These are phyloP conservation scores for Arthrobotrys sinensis DNA, from an alignment of 2,329 filamentous ascomycete genomes.

Conservation along the genomic window DNA sequence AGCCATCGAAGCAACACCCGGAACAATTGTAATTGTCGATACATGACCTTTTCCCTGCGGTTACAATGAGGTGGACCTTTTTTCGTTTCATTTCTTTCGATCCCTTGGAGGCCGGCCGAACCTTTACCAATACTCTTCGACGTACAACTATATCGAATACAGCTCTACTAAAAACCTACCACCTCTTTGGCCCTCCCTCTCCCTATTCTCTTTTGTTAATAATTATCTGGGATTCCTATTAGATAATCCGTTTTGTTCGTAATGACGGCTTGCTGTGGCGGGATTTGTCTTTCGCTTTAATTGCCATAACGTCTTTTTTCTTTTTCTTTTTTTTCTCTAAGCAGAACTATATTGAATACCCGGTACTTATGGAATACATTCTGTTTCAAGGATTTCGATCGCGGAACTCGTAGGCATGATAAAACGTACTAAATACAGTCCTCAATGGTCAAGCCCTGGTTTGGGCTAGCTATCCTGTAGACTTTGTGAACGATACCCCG, in stretches of 20 bases:
- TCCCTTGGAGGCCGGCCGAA: slow-evolving; percentile 16
- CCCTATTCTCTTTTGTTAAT: slow-evolving; percentile 18
- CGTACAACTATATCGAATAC: slow-evolving; percentile 13
- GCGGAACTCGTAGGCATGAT: not conserved
- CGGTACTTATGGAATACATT: slow-evolving; percentile 5
- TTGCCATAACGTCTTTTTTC: not conserved
- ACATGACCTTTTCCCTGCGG: slow-evolving; percentile 5
- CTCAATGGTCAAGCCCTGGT: not conserved
- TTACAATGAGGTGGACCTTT: not conserved
- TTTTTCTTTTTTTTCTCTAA: slow-evolving; percentile 1
- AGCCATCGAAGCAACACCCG: slow-evolving; percentile 2
- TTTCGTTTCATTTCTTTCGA: not conserved
- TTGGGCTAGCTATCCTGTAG: too few relatives aligned
- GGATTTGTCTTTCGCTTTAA: not conserved
- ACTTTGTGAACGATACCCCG: too few relatives aligned
- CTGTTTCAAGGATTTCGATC: not conserved
- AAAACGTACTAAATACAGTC: not conserved
- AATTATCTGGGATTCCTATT: slow-evolving; percentile 18
- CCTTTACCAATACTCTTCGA: slow-evolving; percentile 21
- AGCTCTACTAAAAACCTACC: slow-evolving; percentile 7
- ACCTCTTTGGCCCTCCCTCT: not conserved
- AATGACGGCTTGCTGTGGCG: slow-evolving; percentile 6
- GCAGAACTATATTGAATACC: slow-evolving; percentile 12
- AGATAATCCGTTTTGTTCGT: slow-evolving; percentile 12
- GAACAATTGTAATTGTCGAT: slow-evolving; percentile 9